These are phyloP conservation scores for Plantago rigida DNA, from an alignment of 305 asterid species.

Conservation along the genomic window DNA sequence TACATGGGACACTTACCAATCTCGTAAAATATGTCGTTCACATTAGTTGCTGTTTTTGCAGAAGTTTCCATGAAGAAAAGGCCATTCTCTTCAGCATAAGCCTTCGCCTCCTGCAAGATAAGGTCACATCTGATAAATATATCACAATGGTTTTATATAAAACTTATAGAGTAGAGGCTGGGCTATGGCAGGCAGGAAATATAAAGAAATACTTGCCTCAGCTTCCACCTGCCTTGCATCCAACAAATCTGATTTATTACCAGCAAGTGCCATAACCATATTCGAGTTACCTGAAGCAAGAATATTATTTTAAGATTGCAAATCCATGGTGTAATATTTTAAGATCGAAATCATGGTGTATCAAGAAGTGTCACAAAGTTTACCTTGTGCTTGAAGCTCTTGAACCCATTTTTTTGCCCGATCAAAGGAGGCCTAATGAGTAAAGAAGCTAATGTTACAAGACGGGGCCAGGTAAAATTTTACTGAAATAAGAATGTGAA, in stretches of 20 bases:
- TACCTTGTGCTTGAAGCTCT: slow-evolving; percentile 60
- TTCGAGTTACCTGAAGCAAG: slow-evolving; percentile 37
- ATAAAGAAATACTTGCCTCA: slow-evolving; percentile 44
- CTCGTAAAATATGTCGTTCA: slow-evolving; percentile 57
- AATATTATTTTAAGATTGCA: slow-evolving; percentile 1
- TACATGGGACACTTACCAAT: slow-evolving; percentile 36
- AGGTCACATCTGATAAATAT: slow-evolving; percentile 11
- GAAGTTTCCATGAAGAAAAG: slow-evolving; percentile 73
- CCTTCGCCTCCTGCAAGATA: slow-evolving; percentile 49
- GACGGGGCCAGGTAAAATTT: not conserved
- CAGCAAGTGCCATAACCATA: slow-evolving; percentile 52
- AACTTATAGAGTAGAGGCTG: not conserved
- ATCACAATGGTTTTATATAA: slow-evolving; percentile 8
- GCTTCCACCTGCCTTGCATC: slow-evolving; percentile 50
- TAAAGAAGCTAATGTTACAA: slow-evolving; percentile 6
- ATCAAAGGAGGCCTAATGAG: slow-evolving; percentile 43
- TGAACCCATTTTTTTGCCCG: slow-evolving; percentile 60
- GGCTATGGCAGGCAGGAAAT: not conserved
- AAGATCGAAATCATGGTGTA: no score
- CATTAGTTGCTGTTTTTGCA: slow-evolving; percentile 59
- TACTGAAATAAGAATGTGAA: not conserved
- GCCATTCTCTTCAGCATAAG: slow-evolving; percentile 58
- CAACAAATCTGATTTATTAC: slow-evolving; percentile 46
- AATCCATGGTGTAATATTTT: not conserved
- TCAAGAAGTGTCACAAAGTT: not conserved